Evolutionary conservation across 352 stramenopile species (phyloP).

Genomic region (Thraustochytrium striatum): DNA sequence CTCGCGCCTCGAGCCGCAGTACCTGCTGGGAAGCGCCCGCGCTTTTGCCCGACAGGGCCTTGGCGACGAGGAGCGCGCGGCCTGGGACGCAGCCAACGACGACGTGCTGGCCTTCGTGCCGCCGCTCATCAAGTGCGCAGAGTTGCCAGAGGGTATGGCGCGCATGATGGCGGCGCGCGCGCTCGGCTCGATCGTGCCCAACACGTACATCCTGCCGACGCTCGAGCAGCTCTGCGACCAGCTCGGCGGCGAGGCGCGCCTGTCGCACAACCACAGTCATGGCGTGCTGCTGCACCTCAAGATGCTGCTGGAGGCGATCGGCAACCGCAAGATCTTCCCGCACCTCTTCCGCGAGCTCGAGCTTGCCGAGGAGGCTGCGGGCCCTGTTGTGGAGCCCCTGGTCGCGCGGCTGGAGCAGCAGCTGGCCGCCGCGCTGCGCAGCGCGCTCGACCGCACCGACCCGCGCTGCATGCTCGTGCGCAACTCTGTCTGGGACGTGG

Average conservation of each 20-base stretch:
- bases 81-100: slow-evolving; percentile 39
- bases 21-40: slow-evolving; percentile 59
- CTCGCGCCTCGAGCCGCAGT: slow-evolving; percentile 65
- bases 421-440: background rate
- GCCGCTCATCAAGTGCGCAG: slow-evolving; percentile 66
- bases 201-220: slow-evolving; percentile 60
- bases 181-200: slow-evolving; percentile 65
- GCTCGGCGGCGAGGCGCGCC: slow-evolving; percentile 57
- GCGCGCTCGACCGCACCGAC: background rate
- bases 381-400: background rate
- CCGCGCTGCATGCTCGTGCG: background rate
- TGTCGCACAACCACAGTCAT: slow-evolving; percentile 47
- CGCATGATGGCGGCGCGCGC: slow-evolving; percentile 72
- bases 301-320: slow-evolving; percentile 25
- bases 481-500: slow-evolving; percentile 4
- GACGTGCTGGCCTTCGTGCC: slow-evolving; percentile 62
- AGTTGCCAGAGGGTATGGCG: slow-evolving; percentile 67
- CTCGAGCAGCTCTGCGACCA: slow-evolving; percentile 56
- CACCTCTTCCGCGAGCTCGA: background rate
- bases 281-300: slow-evolving; percentile 46
- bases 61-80: background rate
- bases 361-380: background rate
- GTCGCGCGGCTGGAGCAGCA: background rate
- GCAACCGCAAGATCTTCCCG: background rate
- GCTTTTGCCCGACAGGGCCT: background rate